A percentile compares a stretch with the other conserved stretches of the same genome.
Evolutionary conservation across 2,329 filamentous ascomycete genomes (phyloP).

Genomic region (Anisogramma anomala): DNA sequence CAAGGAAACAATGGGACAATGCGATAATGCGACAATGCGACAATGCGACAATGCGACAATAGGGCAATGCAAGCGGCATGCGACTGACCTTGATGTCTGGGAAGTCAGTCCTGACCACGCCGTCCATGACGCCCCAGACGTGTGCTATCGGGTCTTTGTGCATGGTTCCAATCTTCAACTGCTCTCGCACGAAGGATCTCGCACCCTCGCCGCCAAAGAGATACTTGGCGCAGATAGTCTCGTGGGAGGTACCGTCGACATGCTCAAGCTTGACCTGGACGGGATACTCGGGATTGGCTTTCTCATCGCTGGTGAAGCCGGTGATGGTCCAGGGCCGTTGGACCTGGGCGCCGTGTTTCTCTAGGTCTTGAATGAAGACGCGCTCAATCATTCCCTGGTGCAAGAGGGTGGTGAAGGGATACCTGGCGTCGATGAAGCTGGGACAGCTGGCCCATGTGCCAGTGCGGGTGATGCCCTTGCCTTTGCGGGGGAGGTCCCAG

Average conservation of each 20-base stretch:
- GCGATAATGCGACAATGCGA: no score
- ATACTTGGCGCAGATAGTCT: slow-evolving; percentile 59
- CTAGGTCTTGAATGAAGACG: slow-evolving; percentile 55
- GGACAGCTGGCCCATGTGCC: slow-evolving; percentile 81
- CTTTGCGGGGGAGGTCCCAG: slow-evolving; percentile 51
- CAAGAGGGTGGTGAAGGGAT: slow-evolving; percentile 58
- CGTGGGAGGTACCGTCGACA: slow-evolving; percentile 56
- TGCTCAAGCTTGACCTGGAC: slow-evolving; percentile 69
- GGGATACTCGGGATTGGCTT: slow-evolving; percentile 53
- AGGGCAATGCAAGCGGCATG: not conserved
- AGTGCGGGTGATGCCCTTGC: slow-evolving; percentile 50
- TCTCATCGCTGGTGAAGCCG: slow-evolving; percentile 47
- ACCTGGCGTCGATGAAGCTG: slow-evolving; percentile 63
- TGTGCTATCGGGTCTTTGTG: slow-evolving; percentile 59
- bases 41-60: no score
- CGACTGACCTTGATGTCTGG: slow-evolving; percentile 58
- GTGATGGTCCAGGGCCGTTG: slow-evolving; percentile 55
- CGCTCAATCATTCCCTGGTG: slow-evolving; percentile 63
- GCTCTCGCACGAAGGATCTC: slow-evolving; percentile 51
- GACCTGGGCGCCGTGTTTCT: slow-evolving; percentile 47
- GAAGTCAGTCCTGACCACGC: slow-evolving; percentile 61
- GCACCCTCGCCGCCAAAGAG: slow-evolving; percentile 63
- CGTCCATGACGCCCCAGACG: slow-evolving; percentile 68
- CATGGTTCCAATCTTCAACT: slow-evolving; percentile 58
- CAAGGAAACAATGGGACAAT: no score